These are phyloP conservation scores for Aspergillus terreus DNA, from an alignment of 2,329 filamentous ascomycete species.

Conservation along the genomic window DNA sequence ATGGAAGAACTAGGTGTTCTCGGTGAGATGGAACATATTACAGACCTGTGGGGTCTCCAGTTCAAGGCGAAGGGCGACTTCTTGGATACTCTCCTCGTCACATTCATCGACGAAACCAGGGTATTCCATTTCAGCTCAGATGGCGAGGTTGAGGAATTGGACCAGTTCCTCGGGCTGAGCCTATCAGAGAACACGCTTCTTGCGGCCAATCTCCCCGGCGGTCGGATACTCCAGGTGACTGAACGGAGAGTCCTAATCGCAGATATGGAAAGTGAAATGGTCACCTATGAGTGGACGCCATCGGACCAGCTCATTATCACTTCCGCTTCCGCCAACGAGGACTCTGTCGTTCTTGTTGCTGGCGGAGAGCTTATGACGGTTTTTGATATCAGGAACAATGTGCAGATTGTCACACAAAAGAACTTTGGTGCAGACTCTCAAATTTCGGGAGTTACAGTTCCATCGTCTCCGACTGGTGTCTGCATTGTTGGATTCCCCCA, in stretches of 20 bases:
- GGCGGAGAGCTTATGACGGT: conserved; percentile 70
- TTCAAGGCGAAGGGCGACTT: conserved; percentile 42
- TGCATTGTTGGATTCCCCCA: conserved; percentile 87
- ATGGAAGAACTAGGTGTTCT: conserved; percentile 82
- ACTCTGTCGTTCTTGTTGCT: conserved; percentile 68
- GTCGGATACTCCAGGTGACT: conserved; percentile 73
- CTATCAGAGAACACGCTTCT: conserved; percentile 71
- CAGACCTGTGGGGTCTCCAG: conserved; percentile 68
- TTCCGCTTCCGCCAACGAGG: conserved; percentile 69
- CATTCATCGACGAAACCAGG: conserved; percentile 78
- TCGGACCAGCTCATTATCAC: conserved; percentile 59
- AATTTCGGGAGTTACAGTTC: conserved; percentile 78
- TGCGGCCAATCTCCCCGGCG: conserved; percentile 61
- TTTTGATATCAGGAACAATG: conserved; percentile 58
- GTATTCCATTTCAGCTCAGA: conserved; percentile 71
- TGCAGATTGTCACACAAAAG: conserved; percentile 58
- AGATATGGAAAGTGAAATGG: conserved; percentile 51
- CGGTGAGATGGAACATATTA: conserved; percentile 71
- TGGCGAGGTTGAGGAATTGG: conserved; percentile 82
- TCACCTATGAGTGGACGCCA: conserved; percentile 46
- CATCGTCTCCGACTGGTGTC: conserved; percentile 58
- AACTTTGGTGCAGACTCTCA: conserved; percentile 66
- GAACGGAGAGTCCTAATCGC: conserved; percentile 59
- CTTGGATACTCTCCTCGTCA: conserved; percentile 70
- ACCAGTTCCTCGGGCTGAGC: conserved; percentile 67